Evolutionary conservation across 2,329 filamentous ascomycete genomes (phyloP).

Genomic region (Epicoccum sorghinum): DNA sequence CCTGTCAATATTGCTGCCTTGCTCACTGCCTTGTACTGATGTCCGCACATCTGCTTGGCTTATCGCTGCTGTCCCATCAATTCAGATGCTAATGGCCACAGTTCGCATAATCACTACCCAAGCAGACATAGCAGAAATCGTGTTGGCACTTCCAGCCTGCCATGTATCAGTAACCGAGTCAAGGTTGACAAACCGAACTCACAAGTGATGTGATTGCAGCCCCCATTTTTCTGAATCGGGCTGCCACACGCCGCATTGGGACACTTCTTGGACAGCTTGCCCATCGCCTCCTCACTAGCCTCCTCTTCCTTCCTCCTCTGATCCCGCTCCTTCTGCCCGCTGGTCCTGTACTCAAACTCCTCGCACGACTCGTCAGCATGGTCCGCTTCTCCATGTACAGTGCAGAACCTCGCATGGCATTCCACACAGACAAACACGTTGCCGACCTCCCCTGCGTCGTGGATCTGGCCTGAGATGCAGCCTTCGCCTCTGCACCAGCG

Average conservation of each 20-base stretch:
- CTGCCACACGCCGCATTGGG: slow-evolving; percentile 43
- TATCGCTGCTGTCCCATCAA: no score
- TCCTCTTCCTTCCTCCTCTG: slow-evolving; percentile 32
- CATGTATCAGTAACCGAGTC: slow-evolving; percentile 8
- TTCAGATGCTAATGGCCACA: background rate
- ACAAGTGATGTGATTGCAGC: slow-evolving; percentile 53
- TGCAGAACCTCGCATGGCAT: slow-evolving; percentile 48
- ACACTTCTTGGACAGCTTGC: slow-evolving; percentile 47
- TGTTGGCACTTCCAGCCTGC: slow-evolving; percentile 26
- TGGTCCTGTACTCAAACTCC: slow-evolving; percentile 46
- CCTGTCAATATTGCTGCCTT: no score
- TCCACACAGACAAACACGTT: slow-evolving; percentile 53
- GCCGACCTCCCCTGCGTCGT: slow-evolving; percentile 53
- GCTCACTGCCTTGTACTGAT: no score
- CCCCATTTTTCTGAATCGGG: slow-evolving; percentile 50
- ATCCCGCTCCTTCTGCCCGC: slow-evolving; percentile 28
- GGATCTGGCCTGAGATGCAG: slow-evolving; percentile 61
- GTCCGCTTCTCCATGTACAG: slow-evolving; percentile 45
- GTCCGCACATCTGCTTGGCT: no score
- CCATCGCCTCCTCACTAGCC: slow-evolving; percentile 36
- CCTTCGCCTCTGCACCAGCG: slow-evolving; percentile 59
- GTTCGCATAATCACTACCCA: background rate
- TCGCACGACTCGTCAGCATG: slow-evolving; percentile 51
- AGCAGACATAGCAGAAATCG: background rate
- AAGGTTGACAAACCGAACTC: slow-evolving; percentile 6